Evolutionary conservation across 257 asterid species (phyloP), one percentile per base, ranked within the genome.

Genomic region (Anisodus acutangulus): DNA sequence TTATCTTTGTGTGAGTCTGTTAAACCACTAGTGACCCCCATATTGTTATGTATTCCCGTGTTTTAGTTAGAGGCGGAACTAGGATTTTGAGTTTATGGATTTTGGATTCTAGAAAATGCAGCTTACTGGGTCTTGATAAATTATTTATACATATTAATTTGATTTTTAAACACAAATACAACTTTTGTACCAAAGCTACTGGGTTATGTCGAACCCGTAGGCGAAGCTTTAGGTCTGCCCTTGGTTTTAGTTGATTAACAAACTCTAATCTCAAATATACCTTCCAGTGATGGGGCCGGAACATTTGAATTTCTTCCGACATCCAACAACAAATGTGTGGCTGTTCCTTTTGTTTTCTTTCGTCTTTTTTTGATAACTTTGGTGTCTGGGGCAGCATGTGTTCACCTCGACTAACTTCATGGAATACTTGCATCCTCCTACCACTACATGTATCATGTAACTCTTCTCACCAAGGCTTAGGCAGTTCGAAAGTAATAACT

Each of bases 311-410:
- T 6, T 19, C 35, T 45, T 39, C 47, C 3, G n/a, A 43, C 57
- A 17, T 41, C 17, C 57, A 71, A 37, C 57, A 43, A 43, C 57
- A 43, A 71, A 71, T 37, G n/a, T 72, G 60, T 47, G 59, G 19
- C 12, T 47, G 58, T 72, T 10, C 60, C 47, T 70, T 41, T 15
- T 10, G 39, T 19, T 3, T 16, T 9, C 41, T 3, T 72, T 72
- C 11, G 19, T 72, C 19, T 49, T 19, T 71, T 58, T n/a, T 16
- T 8, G 35, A 68, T 71, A 71, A 71, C 79, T 72, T 72, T 72
- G 80, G 7, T 72, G 60, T 72, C 3, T 47, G 39, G 59, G 11
- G 41, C 41, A 47, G 11, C 41, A 19, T 72, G 59, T 47, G 41
- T 62, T 13, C 39, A 62, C 69, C 13, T 62, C 39, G 26, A 59